Base-by-base conservation (phyloP, 2,329 filamentous ascomycete genomes). In the Aspergillus pseudotamarii region DNA sequence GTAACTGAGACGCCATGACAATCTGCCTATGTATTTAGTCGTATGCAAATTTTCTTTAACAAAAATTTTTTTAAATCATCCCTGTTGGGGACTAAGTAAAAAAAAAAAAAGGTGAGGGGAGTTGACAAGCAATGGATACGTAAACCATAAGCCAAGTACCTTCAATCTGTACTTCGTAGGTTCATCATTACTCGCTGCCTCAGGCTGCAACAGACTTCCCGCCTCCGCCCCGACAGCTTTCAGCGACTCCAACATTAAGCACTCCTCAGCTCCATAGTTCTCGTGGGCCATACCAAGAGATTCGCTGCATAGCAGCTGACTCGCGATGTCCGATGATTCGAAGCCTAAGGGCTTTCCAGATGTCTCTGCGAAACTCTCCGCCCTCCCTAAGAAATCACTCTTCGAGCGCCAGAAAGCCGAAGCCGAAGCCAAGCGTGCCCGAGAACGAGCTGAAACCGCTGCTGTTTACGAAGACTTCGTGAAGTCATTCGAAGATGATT, bases 391-490 rank as follows among this genome's bases (percentile, higher is more conserved):
- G 79, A 92, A 95, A 75, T 96, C 93, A 23, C 85, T 91, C 30
- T 97, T 96, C 76, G 94, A 97, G 80, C 89, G 90, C 71, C 91
- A 96, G 76, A 93, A 91, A 77, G 92, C 92, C 64, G 93, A 96
- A 76, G 92, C 91, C 61, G 93, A 96, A 82, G 93, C 92, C 28
- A 97, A 97, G 80, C 89, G 91, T 63, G 85, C 87, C 69, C 87
- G 92, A 69, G 94, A 96, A 78, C 91, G 90, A 72, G 92, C 90
- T 68, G 94, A 97, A 79, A 96, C 92, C 8, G 92, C 91, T 26
- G 93, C 92, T 28, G 92, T 93, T 0, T 91, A 94, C 76, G 88
- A 93, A 70, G 92, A 94, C 68, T 97, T 97, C 69, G 88, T 95
- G 61, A 94, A 94, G 78, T 93, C 82, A 23, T 85, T 83, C 66